Evolutionary conservation across 345 rosid genomes (phyloP).

Genomic region (Melastoma malabathricum): DNA sequence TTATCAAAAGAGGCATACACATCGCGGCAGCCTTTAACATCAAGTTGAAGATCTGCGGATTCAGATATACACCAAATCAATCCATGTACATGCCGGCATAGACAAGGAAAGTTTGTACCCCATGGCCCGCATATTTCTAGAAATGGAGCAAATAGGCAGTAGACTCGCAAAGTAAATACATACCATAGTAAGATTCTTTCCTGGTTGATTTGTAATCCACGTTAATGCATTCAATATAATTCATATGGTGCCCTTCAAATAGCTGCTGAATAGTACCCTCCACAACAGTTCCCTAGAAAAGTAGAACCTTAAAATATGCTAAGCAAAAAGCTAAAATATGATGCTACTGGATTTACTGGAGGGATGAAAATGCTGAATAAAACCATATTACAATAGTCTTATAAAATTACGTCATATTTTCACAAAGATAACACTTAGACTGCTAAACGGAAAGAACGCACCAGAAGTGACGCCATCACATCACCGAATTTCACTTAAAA

Average conservation of each 20-base stretch:
- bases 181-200: conserved; percentile 51
- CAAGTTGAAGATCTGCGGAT: conserved; percentile 63
- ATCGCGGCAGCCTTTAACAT: conserved; percentile 73
- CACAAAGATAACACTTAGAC: too few relatives aligned
- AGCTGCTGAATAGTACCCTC: conserved; percentile 54
- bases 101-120: not conserved
- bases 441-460: too few relatives aligned
- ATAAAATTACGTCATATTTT: too few relatives aligned
- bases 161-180: not conserved
- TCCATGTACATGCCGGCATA: conserved; percentile 4
- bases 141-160: not conserved
- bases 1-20: conserved; percentile 74
- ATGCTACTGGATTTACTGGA: not conserved
- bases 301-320: too few relatives aligned
- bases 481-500: too few relatives aligned
- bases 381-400: not conserved
- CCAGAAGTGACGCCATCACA: too few relatives aligned
- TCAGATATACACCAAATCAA: conserved; percentile 23
- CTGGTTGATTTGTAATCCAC: conserved; percentile 50
- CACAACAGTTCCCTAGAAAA: conserved; percentile 41
- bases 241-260: conserved; percentile 58
- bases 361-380: not conserved
- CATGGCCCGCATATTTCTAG: not conserved
- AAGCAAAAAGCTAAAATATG: too few relatives aligned
- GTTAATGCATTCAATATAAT: conserved; percentile 49